Evolutionary conservation across 2,329 filamentous ascomycete species (phyloP).

Genomic region (Thielaviopsis punctulata): DNA sequence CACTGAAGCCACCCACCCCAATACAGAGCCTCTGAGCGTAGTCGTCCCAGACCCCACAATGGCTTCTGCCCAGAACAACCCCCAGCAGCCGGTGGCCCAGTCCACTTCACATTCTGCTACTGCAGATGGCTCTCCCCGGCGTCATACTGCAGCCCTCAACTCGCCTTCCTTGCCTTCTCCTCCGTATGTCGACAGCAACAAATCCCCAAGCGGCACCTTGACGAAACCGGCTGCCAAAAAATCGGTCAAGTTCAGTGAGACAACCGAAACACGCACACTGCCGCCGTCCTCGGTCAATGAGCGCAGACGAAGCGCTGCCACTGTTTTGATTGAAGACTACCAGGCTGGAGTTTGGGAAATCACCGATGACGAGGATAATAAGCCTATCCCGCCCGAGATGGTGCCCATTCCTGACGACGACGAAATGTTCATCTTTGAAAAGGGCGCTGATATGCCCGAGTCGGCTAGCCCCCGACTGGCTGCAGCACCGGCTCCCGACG

Average conservation of each 20-base stretch:
- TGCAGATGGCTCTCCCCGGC: neutral
- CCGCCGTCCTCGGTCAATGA: neutral
- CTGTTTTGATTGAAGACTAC: neutral
- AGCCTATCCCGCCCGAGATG: neutral
- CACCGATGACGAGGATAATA: slow-evolving; percentile 13
- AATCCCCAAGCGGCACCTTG: neutral
- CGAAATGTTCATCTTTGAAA: slow-evolving; percentile 31
- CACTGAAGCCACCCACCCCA: neutral
- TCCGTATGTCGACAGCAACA: neutral
- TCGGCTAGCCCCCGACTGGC: slow-evolving; percentile 16
- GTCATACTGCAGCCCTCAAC: neutral
- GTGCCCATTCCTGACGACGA: slow-evolving; percentile 16
- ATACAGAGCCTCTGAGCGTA: neutral
- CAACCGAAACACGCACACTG: slow-evolving; percentile 1
- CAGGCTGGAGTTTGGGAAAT: neutral
- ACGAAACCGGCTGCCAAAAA: slow-evolving; percentile 4
- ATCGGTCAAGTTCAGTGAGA: slow-evolving; percentile 9
- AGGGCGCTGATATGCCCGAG: slow-evolving; percentile 19
- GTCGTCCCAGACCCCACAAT: neutral
- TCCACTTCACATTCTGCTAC: neutral
- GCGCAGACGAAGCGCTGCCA: neutral
- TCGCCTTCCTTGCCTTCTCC: neutral
- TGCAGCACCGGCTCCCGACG: slow-evolving; percentile 20
- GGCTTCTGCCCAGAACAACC: neutral
- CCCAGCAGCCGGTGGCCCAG: neutral